Evolutionary conservation across 2,329 filamentous ascomycete species (phyloP).

Genomic region (Fusarium aywerte): DNA sequence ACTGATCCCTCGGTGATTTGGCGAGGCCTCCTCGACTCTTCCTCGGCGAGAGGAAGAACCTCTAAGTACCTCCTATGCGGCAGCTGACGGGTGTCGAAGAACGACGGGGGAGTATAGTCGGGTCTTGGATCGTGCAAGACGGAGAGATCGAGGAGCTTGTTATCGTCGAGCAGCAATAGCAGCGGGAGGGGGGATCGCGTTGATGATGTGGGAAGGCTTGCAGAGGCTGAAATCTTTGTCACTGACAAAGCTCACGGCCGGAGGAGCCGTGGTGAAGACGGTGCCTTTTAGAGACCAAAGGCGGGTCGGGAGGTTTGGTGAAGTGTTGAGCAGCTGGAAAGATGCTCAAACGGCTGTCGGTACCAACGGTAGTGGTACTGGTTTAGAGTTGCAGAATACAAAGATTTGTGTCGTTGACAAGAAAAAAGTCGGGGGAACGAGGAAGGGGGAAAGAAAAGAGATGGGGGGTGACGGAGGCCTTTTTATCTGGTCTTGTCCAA

Average conservation of each 20-base stretch:
- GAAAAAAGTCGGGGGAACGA: not conserved
- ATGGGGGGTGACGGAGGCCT: constrained; percentile 9
- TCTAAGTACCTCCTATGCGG: constrained; percentile 99
- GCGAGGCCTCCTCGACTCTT: constrained; percentile 99
- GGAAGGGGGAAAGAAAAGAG: not conserved
- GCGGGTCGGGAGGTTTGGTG: constrained; percentile 52
- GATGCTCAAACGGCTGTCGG: constrained; percentile 15
- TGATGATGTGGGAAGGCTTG: constrained; percentile 74
- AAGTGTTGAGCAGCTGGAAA: constrained; percentile 14
- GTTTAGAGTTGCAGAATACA: not conserved
- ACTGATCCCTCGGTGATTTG: constrained; percentile 90
- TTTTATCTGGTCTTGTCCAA: constrained; percentile 34
- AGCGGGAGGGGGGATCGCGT: constrained; percentile 69
- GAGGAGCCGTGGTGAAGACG: constrained; percentile 68
- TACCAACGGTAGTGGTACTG: not conserved
- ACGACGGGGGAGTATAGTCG: constrained; percentile 62
- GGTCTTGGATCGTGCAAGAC: constrained; percentile 62
- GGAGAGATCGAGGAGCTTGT: constrained; percentile 59
- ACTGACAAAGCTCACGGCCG: constrained; percentile 70
- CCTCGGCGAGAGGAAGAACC: constrained; percentile 99
- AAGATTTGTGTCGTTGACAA: constrained; percentile 8
- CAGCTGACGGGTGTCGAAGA: constrained; percentile 82
- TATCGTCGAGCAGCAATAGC: constrained; percentile 61
- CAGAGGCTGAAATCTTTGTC: constrained; percentile 77
- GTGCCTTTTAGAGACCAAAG: constrained; percentile 78